phyloP scores from a whole-genome alignment of 352 stramenopile genomes.

The Globisporangium nunn region DNA sequence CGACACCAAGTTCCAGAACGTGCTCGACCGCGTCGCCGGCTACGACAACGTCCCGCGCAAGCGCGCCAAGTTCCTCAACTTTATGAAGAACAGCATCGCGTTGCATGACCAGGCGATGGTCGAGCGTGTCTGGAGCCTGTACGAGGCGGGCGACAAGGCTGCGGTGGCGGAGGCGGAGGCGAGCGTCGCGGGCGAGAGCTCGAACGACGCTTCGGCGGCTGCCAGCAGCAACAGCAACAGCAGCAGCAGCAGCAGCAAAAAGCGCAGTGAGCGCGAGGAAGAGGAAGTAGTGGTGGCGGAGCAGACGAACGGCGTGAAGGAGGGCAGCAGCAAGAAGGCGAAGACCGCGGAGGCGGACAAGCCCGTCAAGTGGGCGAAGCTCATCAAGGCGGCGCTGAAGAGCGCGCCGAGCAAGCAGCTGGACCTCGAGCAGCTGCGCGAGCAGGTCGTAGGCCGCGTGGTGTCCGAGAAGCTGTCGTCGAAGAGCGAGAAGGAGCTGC shows the following conservation, averaged over 20 bases:
- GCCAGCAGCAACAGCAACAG: conserved; percentile 5
- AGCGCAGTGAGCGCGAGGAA: conserved; percentile 33
- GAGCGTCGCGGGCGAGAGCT: conserved; percentile 27
- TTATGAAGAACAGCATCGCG: conserved; percentile 81
- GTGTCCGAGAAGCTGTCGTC: conserved; percentile 30
- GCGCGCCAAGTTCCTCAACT: conserved; percentile 92
- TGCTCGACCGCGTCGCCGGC: conserved; percentile 65
- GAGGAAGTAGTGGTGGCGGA: neutral
- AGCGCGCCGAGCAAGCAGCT: conserved; percentile 33
- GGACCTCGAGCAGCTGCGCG: conserved; percentile 41
- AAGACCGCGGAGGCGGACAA: conserved; percentile 22
- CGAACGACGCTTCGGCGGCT: conserved; percentile 32
- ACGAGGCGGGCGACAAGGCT: conserved; percentile 59
- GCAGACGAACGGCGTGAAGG: conserved; percentile 22
- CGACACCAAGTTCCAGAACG: conserved; percentile 52
- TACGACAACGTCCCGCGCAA: conserved; percentile 92
- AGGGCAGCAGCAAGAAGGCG: conserved; percentile 27
- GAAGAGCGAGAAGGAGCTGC: conserved; percentile 60
- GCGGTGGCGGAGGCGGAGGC: conserved; percentile 17
- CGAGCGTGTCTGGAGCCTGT: conserved; percentile 63
- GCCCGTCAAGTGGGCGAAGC: conserved; percentile 63
- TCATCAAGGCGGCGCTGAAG: conserved; percentile 55
- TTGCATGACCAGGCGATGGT: conserved; percentile 37
- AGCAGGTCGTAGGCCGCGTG: conserved; percentile 39
- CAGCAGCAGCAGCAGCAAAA: conserved; percentile 26